Percentiles rank a stretch among this genome's conserved stretches.
Conservation (phyloP, 176 grass and related monocot species). For the Pontederia paniculata region DNA sequence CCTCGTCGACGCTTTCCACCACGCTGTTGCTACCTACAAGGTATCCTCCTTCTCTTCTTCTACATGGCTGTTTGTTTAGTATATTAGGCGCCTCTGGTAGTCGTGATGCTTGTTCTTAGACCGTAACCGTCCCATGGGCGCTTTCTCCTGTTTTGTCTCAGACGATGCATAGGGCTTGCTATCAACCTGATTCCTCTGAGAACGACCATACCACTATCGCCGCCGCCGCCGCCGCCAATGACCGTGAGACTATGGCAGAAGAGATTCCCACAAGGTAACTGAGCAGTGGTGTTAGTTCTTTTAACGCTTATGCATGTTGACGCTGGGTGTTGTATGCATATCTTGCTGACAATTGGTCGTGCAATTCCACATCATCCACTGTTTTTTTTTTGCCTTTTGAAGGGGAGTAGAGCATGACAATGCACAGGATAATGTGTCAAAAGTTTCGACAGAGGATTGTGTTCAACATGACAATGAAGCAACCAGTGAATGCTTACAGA, state of each 20-base stretch:
- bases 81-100: neutral
- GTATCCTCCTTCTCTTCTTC: constrained; percentile 5
- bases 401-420: constrained; percentile 18
- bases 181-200: no score
- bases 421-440: constrained; percentile 3
- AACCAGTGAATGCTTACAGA: constrained; percentile 24
- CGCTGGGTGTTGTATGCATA: neutral
- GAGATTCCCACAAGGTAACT: neutral
- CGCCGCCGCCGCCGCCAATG: no score
- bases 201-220: no score
- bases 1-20: constrained; percentile 69
- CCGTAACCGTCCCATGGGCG: no score
- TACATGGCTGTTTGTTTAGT: constrained; percentile 1
- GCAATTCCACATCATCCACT: neutral
- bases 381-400: constrained; percentile 11
- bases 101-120: neutral
- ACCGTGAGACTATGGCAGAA: no score
- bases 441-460: constrained; percentile 12
- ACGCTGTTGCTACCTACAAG: constrained; percentile 53
- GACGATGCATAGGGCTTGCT: no score
- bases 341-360: neutral
- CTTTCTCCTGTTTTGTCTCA: neutral
- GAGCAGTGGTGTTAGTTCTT: constrained; percentile 4
- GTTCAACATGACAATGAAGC: constrained; percentile 18
- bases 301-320: neutral